Evolutionary conservation across 2,329 filamentous ascomycete species (phyloP).

Genomic region (Dendryphion nanum): DNA sequence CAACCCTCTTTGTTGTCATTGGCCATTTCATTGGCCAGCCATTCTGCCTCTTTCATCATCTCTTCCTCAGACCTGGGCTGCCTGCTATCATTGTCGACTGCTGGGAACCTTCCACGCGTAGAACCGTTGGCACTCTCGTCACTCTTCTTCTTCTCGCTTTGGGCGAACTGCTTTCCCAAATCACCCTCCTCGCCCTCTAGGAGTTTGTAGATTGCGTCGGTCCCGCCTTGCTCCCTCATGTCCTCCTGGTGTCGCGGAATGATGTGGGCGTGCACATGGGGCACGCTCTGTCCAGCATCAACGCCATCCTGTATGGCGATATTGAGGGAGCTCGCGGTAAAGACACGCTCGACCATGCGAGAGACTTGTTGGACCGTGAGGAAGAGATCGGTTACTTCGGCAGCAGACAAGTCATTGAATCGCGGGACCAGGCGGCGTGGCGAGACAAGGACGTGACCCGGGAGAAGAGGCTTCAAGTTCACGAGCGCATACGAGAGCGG

Average conservation of each 20-base stretch:
- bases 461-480: conserved; percentile 91
- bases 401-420: conserved; percentile 68
- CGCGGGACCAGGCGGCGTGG: conserved; percentile 68
- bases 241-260: conserved; percentile 69
- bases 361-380: conserved; percentile 80
- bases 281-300: conserved; percentile 89
- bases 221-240: conserved; percentile 56
- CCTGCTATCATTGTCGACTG: conserved; percentile 68
- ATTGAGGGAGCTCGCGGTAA: conserved; percentile 75
- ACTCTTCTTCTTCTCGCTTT: conserved; percentile 49
- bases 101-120: conserved; percentile 60
- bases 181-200: conserved; percentile 86
- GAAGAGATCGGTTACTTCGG: conserved; percentile 84
- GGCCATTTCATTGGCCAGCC: conserved; percentile 59
- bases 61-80: conserved; percentile 66
- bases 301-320: conserved; percentile 92
- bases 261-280: conserved; percentile 90
- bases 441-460: conserved; percentile 89
- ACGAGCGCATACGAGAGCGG: conserved; percentile 81
- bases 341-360: conserved; percentile 65
- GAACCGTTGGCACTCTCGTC: conserved; percentile 22
- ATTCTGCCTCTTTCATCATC: conserved; percentile 76
- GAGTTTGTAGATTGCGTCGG: conserved; percentile 76
- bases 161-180: conserved; percentile 68
- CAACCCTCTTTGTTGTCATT: conserved; percentile 32